Evolutionary conservation across 2,329 filamentous ascomycete species (phyloP).

Genomic region (Diaporthe sp.): DNA sequence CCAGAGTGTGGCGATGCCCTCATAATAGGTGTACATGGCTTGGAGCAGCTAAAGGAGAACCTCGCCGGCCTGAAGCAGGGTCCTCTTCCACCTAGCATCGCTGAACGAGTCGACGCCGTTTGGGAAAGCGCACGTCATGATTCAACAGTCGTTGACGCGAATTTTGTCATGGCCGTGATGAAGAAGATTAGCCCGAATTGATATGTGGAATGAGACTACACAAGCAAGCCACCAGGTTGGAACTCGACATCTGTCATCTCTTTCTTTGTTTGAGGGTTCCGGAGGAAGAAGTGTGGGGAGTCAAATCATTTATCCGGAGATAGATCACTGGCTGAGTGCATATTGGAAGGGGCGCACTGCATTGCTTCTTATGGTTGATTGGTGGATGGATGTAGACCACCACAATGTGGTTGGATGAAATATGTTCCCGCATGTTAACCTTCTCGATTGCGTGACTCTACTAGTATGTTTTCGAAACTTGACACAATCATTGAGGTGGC

Average conservation of each 20-base stretch:
- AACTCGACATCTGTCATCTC: not conserved
- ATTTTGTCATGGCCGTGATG: not conserved
- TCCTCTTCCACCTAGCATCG: constrained; percentile 2
- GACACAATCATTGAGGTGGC: not conserved
- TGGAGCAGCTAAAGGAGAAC: constrained; percentile 1
- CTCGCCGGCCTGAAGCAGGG: not conserved
- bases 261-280: not conserved
- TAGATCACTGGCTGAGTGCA: not conserved
- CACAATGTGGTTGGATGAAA: not conserved
- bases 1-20: not conserved
- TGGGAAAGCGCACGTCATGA: constrained; percentile 7
- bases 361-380: not conserved
- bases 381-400: not conserved
- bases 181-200: not conserved
- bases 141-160: not conserved
- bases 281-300: not conserved
- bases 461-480: not conserved
- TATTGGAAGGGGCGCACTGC: not conserved
- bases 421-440: not conserved
- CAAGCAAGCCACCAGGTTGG: too few species aligned
- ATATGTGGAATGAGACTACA: too few species aligned
- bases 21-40: not conserved
- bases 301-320: not conserved
- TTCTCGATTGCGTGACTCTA: not conserved
- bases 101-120: constrained; percentile 3